Conservation (phyloP, 345 rosid species). For the Populus davidiana region DNA sequence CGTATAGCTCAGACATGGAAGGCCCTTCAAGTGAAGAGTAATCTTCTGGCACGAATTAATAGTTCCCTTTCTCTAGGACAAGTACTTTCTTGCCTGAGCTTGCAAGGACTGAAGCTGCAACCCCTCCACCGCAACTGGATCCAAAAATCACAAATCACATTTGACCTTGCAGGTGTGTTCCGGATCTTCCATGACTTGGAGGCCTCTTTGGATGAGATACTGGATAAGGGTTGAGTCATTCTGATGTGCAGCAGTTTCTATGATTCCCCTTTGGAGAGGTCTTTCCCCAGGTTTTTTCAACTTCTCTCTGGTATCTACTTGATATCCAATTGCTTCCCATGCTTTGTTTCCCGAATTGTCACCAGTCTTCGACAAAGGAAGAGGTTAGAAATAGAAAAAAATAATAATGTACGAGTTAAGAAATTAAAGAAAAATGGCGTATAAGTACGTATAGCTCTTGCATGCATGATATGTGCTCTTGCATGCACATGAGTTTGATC, state of each 20-base stretch:
- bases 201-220: slow-evolving; percentile 45
- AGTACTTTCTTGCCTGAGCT: slow-evolving; percentile 54
- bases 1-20: slow-evolving; percentile 54
- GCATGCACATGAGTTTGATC: slow-evolving; percentile 50
- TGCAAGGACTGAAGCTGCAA: slow-evolving; percentile 70
- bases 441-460: too few species aligned
- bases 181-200: slow-evolving; percentile 43
- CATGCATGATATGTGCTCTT: neutral
- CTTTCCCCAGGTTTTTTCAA: slow-evolving; percentile 6
- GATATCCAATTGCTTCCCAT: slow-evolving; percentile 70
- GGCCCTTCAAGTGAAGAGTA: slow-evolving; percentile 64
- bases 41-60: slow-evolving; percentile 43
- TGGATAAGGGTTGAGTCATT: slow-evolving; percentile 39
- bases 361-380: slow-evolving; percentile 33
- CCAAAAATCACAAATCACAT: slow-evolving; percentile 61
- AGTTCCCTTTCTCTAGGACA: slow-evolving; percentile 69
- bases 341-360: slow-evolving; percentile 47
- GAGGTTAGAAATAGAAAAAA: neutral
- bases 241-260: slow-evolving; percentile 18
- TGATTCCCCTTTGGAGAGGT: slow-evolving; percentile 23
- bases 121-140: slow-evolving; percentile 73
- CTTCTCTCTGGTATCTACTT: slow-evolving; percentile 34
- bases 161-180: slow-evolving; percentile 38
- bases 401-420: too few species aligned
- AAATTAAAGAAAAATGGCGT: too few species aligned